Conservation (phyloP, 1,284 basidiomycete genomes). For the Irpex sp. region DNA sequence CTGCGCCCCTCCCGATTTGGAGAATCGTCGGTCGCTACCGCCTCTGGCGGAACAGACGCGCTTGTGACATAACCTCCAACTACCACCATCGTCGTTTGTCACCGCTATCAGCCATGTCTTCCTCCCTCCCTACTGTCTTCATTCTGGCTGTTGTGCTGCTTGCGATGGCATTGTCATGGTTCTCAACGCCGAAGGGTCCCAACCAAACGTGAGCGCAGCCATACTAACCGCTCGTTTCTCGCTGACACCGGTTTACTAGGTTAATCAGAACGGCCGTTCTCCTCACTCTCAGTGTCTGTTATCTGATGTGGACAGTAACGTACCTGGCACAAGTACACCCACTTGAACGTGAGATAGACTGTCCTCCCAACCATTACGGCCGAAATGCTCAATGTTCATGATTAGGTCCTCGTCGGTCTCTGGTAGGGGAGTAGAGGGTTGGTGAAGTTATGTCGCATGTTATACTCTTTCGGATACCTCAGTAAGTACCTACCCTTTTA, state of each 20-base stretch:
- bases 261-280: constrained; percentile 77
- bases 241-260: constrained; percentile 38
- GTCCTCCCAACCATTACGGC: not conserved
- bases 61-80: not conserved
- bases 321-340: constrained; percentile 91
- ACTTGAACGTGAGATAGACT: constrained; percentile 66
- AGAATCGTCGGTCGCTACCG: not conserved
- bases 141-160: constrained; percentile 52
- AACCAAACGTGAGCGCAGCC: constrained; percentile 75
- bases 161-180: constrained; percentile 63
- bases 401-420: constrained; percentile 22
- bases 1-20: not conserved
- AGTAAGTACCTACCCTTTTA: not conserved
- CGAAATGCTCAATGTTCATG: not conserved
- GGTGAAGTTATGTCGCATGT: not conserved
- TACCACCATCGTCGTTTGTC: not conserved
- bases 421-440: constrained; percentile 17
- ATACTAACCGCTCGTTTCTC: not conserved
- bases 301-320: constrained; percentile 93
- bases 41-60: not conserved
- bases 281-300: constrained; percentile 78
- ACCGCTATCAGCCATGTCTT: constrained; percentile 29
- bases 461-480: not conserved
- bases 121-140: constrained; percentile 34
- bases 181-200: constrained; percentile 79